These are phyloP conservation scores for Tetradesmus obliquus DNA, from an alignment of 139 green algal genomes.

Conservation along the genomic window DNA sequence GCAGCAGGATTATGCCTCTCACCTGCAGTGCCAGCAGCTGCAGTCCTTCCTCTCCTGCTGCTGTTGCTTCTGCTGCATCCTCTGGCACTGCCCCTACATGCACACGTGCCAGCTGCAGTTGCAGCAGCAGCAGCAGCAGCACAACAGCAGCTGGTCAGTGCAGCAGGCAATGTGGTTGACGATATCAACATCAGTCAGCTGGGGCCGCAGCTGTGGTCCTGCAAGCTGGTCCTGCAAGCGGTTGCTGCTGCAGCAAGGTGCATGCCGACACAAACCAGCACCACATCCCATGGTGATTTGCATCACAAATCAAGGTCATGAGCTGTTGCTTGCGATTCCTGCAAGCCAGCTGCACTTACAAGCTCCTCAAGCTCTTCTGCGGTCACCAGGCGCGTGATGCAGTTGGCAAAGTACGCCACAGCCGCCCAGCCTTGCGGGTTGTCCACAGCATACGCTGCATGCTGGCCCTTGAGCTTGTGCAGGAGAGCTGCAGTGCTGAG, in stretches of 20 bases:
- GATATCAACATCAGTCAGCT: neutral
- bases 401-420: conserved; percentile 7
- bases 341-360: conserved; percentile 17
- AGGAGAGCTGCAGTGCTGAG: conserved; percentile 13
- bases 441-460: neutral
- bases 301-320: neutral
- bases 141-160: neutral
- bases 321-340: neutral
- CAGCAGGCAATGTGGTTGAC: neutral
- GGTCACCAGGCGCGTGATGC: neutral
- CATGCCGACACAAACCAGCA: neutral
- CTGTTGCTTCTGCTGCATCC: neutral
- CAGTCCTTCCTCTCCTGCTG: neutral
- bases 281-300: neutral
- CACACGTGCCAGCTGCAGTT: conserved; percentile 6
- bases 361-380: conserved; percentile 19
- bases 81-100: conserved; percentile 29
- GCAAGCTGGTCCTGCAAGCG: neutral
- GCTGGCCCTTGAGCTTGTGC: conserved; percentile 8
- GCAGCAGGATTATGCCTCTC: neutral
- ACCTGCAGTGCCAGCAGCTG: conserved; percentile 21
- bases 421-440: conserved; percentile 22
- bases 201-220: no score
- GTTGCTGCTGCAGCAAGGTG: neutral
- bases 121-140: neutral